A percentile compares a stretch with the other conserved stretches of the same genome.
These are phyloP conservation scores for Herpotrichia juniperi DNA, from an alignment of 2,329 filamentous ascomycete species.

Conservation along the genomic window DNA sequence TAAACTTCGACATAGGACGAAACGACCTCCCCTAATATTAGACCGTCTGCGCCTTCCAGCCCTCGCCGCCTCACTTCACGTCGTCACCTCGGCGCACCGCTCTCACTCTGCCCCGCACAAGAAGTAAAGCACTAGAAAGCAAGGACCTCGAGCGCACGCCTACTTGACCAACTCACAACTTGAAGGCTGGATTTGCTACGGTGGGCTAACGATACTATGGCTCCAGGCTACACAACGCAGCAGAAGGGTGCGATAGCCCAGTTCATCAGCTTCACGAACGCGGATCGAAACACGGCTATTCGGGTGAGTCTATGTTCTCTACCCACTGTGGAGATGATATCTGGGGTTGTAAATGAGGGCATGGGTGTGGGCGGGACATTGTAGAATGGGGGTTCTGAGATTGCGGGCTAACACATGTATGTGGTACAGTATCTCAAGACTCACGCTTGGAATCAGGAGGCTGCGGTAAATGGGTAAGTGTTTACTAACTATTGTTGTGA, in stretches of 20 bases:
- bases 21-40: too few relatives aligned
- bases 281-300: conserved; percentile 52
- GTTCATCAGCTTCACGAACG: conserved; percentile 52
- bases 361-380: not conserved
- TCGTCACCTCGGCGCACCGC: not conserved
- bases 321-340: not conserved
- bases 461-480: conserved; percentile 56
- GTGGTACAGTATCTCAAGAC: conserved; percentile 49
- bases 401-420: conserved; percentile 8
- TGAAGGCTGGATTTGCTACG: not conserved
- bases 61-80: too few relatives aligned
- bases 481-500: not conserved
- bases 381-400: not conserved
- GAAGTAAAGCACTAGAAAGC: not conserved
- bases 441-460: conserved; percentile 52
- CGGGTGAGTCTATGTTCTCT: conserved; percentile 26
- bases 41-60: too few relatives aligned
- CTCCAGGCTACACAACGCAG: conserved; percentile 51
- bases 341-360: not conserved
- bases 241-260: conserved; percentile 55
- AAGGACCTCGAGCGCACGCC: not conserved
- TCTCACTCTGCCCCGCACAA: not conserved
- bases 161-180: not conserved
- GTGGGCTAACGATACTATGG: conserved; percentile 47
- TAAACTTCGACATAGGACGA: too few relatives aligned